These are phyloP conservation scores for Venturia nashicola DNA, from an alignment of 2,329 filamentous ascomycete species.

Conservation along the genomic window DNA sequence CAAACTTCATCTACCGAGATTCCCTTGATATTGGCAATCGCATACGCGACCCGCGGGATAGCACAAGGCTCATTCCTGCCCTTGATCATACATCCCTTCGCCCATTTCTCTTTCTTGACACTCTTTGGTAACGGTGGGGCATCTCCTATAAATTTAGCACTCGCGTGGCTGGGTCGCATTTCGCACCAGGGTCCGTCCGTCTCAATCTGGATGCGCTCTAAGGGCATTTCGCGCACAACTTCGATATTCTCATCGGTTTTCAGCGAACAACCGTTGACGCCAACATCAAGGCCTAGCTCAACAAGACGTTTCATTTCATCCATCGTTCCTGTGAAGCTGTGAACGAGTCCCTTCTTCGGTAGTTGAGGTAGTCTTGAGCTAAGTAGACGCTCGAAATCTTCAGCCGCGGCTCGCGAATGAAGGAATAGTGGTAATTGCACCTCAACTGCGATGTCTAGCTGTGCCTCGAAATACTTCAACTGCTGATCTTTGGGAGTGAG, in stretches of 20 bases:
- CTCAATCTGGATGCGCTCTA: slow-evolving; percentile 81
- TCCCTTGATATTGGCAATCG: slow-evolving; percentile 76
- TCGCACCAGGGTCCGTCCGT: slow-evolving; percentile 98
- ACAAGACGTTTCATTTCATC: slow-evolving; percentile 78
- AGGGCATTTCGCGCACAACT: slow-evolving; percentile 66
- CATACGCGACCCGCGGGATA: slow-evolving; percentile 77
- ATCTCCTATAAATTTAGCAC: slow-evolving; percentile 59
- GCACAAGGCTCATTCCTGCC: slow-evolving; percentile 85
- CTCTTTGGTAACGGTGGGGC: slow-evolving; percentile 63
- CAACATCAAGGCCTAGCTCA: slow-evolving; percentile 72
- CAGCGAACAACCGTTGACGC: slow-evolving; percentile 93
- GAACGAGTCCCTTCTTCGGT: slow-evolving; percentile 70
- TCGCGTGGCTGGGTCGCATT: slow-evolving; percentile 78
- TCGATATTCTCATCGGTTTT: slow-evolving; percentile 86
- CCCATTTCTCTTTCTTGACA: slow-evolving; percentile 95
- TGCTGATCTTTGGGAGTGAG: slow-evolving; percentile 70
- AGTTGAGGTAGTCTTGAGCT: slow-evolving; percentile 51
- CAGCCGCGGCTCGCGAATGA: slow-evolving; percentile 77
- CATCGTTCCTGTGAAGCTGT: slow-evolving; percentile 83
- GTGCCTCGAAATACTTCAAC: slow-evolving; percentile 70
- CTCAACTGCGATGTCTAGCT: slow-evolving; percentile 65
- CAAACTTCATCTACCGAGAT: slow-evolving; percentile 69
- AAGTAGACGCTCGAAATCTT: slow-evolving; percentile 69
- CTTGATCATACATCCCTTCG: slow-evolving; percentile 79
- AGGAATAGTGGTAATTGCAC: slow-evolving; percentile 81